Conservation (phyloP, 371 early-diverging fungal genomes). For the Fennellomyces sp. region DNA sequence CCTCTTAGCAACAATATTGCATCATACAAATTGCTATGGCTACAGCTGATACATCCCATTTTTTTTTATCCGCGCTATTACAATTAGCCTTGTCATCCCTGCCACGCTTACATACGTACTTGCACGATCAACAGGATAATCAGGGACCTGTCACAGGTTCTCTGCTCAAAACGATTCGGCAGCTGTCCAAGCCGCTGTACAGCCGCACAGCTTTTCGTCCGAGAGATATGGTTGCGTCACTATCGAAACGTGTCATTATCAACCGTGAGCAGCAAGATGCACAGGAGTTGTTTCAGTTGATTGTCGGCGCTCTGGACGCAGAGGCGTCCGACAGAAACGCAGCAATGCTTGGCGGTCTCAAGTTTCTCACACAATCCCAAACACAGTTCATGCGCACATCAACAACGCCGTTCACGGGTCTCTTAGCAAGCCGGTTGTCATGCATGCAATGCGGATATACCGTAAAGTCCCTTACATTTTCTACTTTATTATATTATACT, state of each 20-base stretch:
- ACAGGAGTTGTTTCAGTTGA: slow-evolving; percentile 87
- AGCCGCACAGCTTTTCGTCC: slow-evolving; percentile 32
- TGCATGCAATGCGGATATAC: slow-evolving; percentile 81
- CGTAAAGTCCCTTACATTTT: slow-evolving; percentile 38
- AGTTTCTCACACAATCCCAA: neutral
- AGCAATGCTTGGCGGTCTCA: neutral
- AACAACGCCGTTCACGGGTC: slow-evolving; percentile 69
- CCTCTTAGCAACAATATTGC: neutral
- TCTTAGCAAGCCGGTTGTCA: slow-evolving; percentile 72
- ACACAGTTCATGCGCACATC: neutral
- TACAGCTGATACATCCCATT: neutral
- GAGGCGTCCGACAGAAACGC: slow-evolving; percentile 39
- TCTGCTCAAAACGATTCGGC: slow-evolving; percentile 35
- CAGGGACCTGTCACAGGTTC: slow-evolving; percentile 35
- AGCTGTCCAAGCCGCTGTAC: slow-evolving; percentile 26
- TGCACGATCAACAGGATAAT: slow-evolving; percentile 20
- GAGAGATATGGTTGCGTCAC: slow-evolving; percentile 27
- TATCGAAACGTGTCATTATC: slow-evolving; percentile 40
- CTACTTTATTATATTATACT: neutral
- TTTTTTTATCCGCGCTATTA: slow-evolving; percentile 8
- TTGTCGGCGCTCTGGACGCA: slow-evolving; percentile 72
- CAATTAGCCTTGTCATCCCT: slow-evolving; percentile 53
- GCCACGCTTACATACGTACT: slow-evolving; percentile 33
- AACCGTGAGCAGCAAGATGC: slow-evolving; percentile 89
- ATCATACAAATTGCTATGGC: neutral